Conservation (phyloP, 768 basidiomycete genomes). For the Tricholoma sp. region DNA sequence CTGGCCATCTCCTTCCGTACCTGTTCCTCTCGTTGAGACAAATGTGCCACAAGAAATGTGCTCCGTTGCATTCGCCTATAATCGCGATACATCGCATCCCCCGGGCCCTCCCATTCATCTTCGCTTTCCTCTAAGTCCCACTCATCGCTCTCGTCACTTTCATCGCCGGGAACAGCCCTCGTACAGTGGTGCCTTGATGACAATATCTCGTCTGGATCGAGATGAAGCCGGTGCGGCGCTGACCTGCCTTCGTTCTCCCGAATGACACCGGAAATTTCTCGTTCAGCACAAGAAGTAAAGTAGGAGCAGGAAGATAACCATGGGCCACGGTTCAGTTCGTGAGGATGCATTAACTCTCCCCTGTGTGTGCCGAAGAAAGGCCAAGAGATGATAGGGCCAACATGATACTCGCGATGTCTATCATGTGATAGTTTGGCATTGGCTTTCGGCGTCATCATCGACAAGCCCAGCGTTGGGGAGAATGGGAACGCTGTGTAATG, state of each 20-base stretch:
- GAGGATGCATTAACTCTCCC: slow-evolving; percentile 62
- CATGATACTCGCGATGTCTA: slow-evolving; percentile 38
- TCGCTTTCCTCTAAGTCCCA: slow-evolving; percentile 78
- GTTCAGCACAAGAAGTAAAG: slow-evolving; percentile 56
- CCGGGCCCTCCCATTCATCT: slow-evolving; percentile 74
- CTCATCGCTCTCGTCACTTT: slow-evolving; percentile 74
- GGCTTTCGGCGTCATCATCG: slow-evolving; percentile 19
- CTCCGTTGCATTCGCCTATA: slow-evolving; percentile 77
- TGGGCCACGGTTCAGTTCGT: slow-evolving; percentile 76
- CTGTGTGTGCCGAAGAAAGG: slow-evolving; percentile 85
- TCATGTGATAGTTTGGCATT: slow-evolving; percentile 11
- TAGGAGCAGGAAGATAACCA: slow-evolving; percentile 61
- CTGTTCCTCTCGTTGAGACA: slow-evolving; percentile 53
- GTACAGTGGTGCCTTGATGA: slow-evolving; percentile 68
- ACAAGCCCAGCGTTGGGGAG: slow-evolving; percentile 34
- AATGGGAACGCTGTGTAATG: slow-evolving; percentile 42
- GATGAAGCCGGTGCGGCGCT: slow-evolving; percentile 71
- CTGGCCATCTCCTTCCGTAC: slow-evolving; percentile 68
- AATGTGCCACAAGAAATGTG: slow-evolving; percentile 73
- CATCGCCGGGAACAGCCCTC: slow-evolving; percentile 62
- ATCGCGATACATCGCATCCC: slow-evolving; percentile 76
- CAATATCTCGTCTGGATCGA: slow-evolving; percentile 74
- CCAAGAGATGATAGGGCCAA: slow-evolving; percentile 86
- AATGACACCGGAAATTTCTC: slow-evolving; percentile 72
- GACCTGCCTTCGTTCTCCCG: slow-evolving; percentile 74